A percentile compares a stretch with the other conserved stretches of the same genome.
Conservation (phyloP, 805 yeast genomes). For the Wickerhamiella parazyma region DNA sequence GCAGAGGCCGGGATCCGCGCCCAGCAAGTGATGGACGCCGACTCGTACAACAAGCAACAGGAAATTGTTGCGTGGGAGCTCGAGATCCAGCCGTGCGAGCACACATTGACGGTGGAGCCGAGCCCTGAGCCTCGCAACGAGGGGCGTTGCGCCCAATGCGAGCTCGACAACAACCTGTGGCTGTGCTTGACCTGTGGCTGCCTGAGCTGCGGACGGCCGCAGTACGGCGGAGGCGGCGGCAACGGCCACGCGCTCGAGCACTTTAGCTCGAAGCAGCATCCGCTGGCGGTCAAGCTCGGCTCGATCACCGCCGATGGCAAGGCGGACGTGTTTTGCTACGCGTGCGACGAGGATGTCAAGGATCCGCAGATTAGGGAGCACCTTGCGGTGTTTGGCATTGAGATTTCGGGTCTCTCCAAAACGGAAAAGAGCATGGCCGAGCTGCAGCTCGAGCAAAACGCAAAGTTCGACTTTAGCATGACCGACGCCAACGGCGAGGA, state of each 20-base stretch:
- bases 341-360: conserved; percentile 76
- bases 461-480: conserved; percentile 86
- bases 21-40: conserved; percentile 35
- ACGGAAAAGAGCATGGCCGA: conserved; percentile 85
- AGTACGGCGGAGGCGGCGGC: conserved; percentile 90
- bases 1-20: conserved; percentile 12
- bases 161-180: conserved; percentile 70
- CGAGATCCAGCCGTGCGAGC: conserved; percentile 69
- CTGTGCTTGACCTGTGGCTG: conserved; percentile 80
- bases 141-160: conserved; percentile 28
- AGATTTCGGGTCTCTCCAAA: conserved; percentile 39
- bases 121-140: conserved; percentile 7
- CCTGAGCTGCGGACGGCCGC: conserved; percentile 90
- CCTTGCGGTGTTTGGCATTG: conserved; percentile 53
- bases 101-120: conserved; percentile 39
- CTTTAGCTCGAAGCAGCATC: conserved; percentile 45
- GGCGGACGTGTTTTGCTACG: conserved; percentile 80
- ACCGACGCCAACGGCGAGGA: conserved; percentile 55
- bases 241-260: conserved; percentile 81
- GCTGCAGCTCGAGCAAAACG: conserved; percentile 80
- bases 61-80: conserved; percentile 88
- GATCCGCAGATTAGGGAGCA: conserved; percentile 44
- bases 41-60: conserved; percentile 45
- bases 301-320: conserved; percentile 60
- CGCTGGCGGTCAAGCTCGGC: conserved; percentile 82